Base-by-base conservation (phyloP, 2,329 filamentous ascomycete species). In the Ceratocystis diversiconidia region DNA sequence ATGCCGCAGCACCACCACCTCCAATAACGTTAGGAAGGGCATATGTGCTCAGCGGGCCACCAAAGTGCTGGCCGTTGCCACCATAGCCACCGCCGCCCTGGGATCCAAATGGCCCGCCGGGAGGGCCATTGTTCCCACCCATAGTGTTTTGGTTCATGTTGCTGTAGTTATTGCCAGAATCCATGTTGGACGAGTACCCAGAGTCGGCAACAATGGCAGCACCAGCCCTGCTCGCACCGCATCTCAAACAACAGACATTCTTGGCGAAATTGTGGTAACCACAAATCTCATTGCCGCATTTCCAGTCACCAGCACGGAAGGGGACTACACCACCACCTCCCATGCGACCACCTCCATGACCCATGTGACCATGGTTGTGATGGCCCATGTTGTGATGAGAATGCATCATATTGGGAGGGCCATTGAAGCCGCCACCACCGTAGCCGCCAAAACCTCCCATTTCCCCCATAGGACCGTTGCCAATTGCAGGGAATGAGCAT, bases 201-300 rank as follows among this genome's bases (percentile, higher is more conserved):
- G 91, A 92, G 75, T 97, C 94, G 36, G 92, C 92, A 66, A 97
- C 90, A 62, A 99, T 89, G 17, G 92, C 92, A 67, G 94, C 94
- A 69, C 89, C 90, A 68, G 92, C 92, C 71, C 94, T 90, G 75
- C 91, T 95, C 64, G 92, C 94, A 74, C 94, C 94, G 74, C 94
- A 99, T 68, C 94, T 89, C 69, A 99, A 84, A 76, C 94, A 99
- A 77, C 90, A 95, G 66, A 97, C 92, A 72, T 99, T 99, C 84
- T 99, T 99, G 68, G 94, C 94, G 74, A 99, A 99, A 79, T 99
- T 99, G 80, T 99, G 94, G 76, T 99, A 99, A 67, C 89, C 90
- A 74, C 94, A 99, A 46, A 92, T 91, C 73, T 99, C 94, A 70
- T 94, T 94, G 66, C 94, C 94, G 73, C 94, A 99, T 77, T 96